Conservation (phyloP, 2,329 filamentous ascomycete species). For the Camillea tinctor region DNA sequence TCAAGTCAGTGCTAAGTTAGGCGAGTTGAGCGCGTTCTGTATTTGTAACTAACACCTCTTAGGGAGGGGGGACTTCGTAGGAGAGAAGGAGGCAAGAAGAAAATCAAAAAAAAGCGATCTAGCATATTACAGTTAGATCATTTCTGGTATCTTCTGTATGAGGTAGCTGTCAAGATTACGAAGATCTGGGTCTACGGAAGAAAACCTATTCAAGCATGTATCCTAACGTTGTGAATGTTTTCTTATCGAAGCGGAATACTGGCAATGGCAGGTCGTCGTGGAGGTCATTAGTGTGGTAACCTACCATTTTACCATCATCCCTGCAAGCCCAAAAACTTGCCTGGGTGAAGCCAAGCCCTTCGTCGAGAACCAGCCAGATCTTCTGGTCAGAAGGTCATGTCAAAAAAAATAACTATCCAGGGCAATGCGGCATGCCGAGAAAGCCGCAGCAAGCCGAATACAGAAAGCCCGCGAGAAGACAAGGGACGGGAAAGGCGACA, state of each 20-base stretch:
- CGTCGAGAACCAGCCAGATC: slow-evolving; percentile 4
- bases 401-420: slow-evolving; percentile 9
- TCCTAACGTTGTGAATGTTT: not conserved
- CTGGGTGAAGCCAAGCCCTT: not conserved
- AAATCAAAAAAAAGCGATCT: not conserved
- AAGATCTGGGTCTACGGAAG: not conserved
- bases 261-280: slow-evolving; percentile 10
- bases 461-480: not conserved
- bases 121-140: not conserved
- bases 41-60: not conserved
- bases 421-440: slow-evolving; percentile 2
- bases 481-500: not conserved
- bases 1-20: not conserved
- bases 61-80: not conserved
- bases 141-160: not conserved
- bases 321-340: slow-evolving; percentile 13
- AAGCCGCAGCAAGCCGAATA: slow-evolving; percentile 18
- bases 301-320: slow-evolving; percentile 9
- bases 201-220: not conserved
- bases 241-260: slow-evolving; percentile 13
- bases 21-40: not conserved
- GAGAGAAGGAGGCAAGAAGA: not conserved
- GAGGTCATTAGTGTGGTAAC: slow-evolving; percentile 4
- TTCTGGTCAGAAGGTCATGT: slow-evolving; percentile 19
- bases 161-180: not conserved